Percentiles rank a stretch among this genome's conserved stretches.
Evolutionary conservation across 306 rosid species (phyloP).

Genomic region (Prunus fruticosa): DNA sequence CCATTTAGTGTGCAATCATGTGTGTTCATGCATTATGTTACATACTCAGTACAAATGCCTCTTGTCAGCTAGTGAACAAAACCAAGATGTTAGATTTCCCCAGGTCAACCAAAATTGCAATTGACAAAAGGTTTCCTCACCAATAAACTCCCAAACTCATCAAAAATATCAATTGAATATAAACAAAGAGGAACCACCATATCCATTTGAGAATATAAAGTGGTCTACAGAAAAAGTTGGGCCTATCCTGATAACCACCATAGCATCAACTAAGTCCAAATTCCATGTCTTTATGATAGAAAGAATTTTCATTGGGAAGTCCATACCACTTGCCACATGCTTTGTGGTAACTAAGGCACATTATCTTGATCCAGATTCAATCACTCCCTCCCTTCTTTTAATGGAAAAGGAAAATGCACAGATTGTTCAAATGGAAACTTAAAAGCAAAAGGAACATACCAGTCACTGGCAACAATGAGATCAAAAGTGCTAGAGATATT

Average conservation of each 20-base stretch:
- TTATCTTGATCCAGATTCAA: slow-evolving; percentile 20
- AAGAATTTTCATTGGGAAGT: slow-evolving; percentile 3
- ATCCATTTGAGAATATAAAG: slow-evolving; percentile 17
- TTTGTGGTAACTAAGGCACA: slow-evolving; percentile 1
- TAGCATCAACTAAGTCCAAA: slow-evolving; percentile 7
- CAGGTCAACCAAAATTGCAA: slow-evolving; percentile 29
- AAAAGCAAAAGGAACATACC: slow-evolving; percentile 41
- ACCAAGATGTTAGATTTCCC: slow-evolving; percentile 19
- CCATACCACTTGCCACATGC: not conserved
- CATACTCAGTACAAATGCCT: slow-evolving; percentile 18
- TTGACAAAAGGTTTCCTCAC: slow-evolving; percentile 25
- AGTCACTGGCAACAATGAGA: slow-evolving; percentile 77
- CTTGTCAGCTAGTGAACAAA: slow-evolving; percentile 28
- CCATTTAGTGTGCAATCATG: slow-evolving; percentile 33
- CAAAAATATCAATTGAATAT: not conserved
- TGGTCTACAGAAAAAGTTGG: slow-evolving; percentile 4
- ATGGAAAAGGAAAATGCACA: slow-evolving; percentile 10
- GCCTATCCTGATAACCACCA: not conserved
- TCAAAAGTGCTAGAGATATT: slow-evolving; percentile 53
- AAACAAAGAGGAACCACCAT: slow-evolving; percentile 19
- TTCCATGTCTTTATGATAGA: slow-evolving; percentile 1
- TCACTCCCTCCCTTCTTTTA: not conserved
- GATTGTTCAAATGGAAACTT: slow-evolving; percentile 6
- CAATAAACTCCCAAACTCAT: slow-evolving; percentile 28
- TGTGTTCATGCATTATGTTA: slow-evolving; percentile 27